phyloP scores from a whole-genome alignment of 2,329 filamentous ascomycete genomes.

The Metarhizium robertsii region DNA sequence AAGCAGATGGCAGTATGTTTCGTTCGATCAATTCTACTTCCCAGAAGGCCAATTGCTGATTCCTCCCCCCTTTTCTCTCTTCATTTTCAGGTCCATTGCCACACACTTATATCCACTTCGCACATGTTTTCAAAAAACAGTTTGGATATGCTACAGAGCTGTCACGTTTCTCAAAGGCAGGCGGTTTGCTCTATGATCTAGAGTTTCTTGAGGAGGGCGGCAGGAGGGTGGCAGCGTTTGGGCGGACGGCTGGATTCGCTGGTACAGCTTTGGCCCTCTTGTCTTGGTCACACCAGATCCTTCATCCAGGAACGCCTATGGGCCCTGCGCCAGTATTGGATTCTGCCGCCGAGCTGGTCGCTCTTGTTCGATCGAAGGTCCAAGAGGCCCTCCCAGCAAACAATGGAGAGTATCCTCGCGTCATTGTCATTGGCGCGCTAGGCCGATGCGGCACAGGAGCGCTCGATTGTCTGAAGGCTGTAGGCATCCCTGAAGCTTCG shows the following conservation, averaged over 20 bases:
- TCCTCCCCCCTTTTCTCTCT: no score
- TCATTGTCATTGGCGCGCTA: constrained; percentile 78
- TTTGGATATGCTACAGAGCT: constrained; percentile 71
- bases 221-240: constrained; percentile 62
- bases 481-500: constrained; percentile 39
- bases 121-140: constrained; percentile 70
- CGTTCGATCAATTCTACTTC: no score
- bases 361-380: constrained; percentile 33
- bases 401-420: constrained; percentile 54
- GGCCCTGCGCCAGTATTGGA: constrained; percentile 30
- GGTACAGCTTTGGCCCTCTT: constrained; percentile 65
- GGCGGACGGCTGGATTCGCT: constrained; percentile 68
- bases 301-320: constrained; percentile 11
- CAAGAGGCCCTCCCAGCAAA: constrained; percentile 29
- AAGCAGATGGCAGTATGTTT: constrained; percentile 54
- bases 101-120: constrained; percentile 46
- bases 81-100: not conserved
- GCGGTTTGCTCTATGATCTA: constrained; percentile 58
- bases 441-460: constrained; percentile 80
- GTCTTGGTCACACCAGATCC: constrained; percentile 54
- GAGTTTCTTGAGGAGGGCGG: constrained; percentile 76
- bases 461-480: constrained; percentile 67
- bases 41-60: no score
- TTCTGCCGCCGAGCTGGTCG: constrained; percentile 52
- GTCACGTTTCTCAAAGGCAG: constrained; percentile 65